Percentiles rank a stretch among this genome's conserved stretches.
Conservation (phyloP, 208 protist genomes). For the Acanthamoeba royreba region DNA sequence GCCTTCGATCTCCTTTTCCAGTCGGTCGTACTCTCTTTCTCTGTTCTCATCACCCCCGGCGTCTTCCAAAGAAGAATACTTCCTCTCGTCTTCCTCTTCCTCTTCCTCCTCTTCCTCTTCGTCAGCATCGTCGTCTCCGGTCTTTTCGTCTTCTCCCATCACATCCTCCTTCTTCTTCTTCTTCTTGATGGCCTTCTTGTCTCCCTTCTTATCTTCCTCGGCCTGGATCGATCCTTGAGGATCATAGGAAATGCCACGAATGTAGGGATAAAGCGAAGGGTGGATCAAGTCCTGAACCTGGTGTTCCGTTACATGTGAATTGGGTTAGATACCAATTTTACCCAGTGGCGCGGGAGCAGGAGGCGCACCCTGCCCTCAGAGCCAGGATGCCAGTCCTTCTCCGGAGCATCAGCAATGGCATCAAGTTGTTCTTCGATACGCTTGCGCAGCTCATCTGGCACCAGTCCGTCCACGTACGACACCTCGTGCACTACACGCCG, state of each 20-base stretch:
- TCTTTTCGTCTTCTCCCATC: background rate
- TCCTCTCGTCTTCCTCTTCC: background rate
- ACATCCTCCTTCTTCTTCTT: background rate
- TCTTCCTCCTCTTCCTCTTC: background rate
- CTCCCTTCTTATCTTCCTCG: background rate
- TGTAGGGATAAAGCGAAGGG: constrained; percentile 66
- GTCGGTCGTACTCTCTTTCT: background rate
- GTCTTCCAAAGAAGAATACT: background rate
- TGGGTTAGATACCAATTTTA: background rate
- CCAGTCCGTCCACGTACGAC: background rate
- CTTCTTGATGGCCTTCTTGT: background rate
- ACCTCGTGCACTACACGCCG: background rate
- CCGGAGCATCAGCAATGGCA: background rate
- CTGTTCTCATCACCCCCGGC: background rate
- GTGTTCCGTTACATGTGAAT: background rate
- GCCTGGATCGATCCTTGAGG: background rate
- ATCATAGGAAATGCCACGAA: constrained; percentile 36
- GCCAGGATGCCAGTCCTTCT: constrained; percentile 57
- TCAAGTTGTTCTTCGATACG: background rate
- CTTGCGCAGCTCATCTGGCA: background rate
- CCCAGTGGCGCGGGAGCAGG: background rate
- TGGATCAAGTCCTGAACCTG: constrained; percentile 72
- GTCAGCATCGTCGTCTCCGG: background rate
- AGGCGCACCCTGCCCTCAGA: background rate
- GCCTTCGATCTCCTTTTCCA: background rate